These are phyloP conservation scores for Kodamaea alishanica DNA, from an alignment of 1,139 yeast species.

Conservation along the genomic window DNA sequence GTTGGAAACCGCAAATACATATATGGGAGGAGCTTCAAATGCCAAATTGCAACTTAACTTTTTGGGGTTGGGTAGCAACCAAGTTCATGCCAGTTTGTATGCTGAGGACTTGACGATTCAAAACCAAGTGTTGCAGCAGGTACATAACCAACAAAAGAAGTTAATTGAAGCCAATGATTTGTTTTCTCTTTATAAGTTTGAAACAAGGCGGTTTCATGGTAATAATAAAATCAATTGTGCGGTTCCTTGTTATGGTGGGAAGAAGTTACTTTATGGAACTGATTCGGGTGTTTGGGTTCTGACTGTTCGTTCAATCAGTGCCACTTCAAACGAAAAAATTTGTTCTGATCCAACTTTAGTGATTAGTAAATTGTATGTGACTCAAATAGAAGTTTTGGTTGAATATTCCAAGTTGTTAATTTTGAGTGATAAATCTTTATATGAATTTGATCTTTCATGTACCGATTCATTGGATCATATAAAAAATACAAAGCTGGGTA, in stretches of 20 bases:
- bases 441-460: conserved; percentile 72
- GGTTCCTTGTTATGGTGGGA: conserved; percentile 92
- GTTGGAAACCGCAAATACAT: conserved; percentile 23
- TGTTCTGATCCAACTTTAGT: conserved; percentile 78
- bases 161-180: conserved; percentile 73
- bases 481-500: conserved; percentile 72
- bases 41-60: conserved; percentile 47
- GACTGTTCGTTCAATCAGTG: conserved; percentile 48
- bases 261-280: conserved; percentile 85
- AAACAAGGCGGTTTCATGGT: conserved; percentile 67
- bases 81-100: conserved; percentile 42
- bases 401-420: conserved; percentile 84
- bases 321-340: conserved; percentile 43
- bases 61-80: conserved; percentile 43
- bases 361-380: conserved; percentile 70
- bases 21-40: conserved; percentile 18
- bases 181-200: conserved; percentile 71
- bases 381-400: conserved; percentile 88
- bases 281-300: conserved; percentile 88
- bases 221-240: conserved; percentile 84
- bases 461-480: conserved; percentile 66
- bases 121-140: conserved; percentile 74
- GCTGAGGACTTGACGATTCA: conserved; percentile 60
- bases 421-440: conserved; percentile 75
- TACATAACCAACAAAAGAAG: conserved; percentile 73